phyloP scores from a whole-genome alignment of 2,329 filamentous ascomycete species.

The Claviceps capensis region DNA sequence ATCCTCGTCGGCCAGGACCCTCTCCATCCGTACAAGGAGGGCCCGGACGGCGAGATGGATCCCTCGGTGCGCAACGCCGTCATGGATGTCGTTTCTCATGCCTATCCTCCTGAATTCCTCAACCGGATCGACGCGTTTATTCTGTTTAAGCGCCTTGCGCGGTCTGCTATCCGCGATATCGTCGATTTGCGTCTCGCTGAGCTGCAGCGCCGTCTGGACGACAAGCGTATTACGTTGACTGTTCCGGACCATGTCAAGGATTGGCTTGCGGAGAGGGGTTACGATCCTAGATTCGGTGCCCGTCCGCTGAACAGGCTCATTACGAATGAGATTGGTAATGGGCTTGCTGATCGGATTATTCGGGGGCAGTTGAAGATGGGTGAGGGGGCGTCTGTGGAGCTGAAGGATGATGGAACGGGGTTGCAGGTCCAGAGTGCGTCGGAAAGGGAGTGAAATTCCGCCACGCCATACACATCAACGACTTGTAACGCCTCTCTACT shows the following conservation, averaged over 20 bases:
- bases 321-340: constrained; percentile 76
- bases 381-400: constrained; percentile 54
- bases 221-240: constrained; percentile 65
- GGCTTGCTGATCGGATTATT: constrained; percentile 84
- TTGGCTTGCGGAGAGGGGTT: constrained; percentile 82
- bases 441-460: background rate
- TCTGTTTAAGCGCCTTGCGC: constrained; percentile 77
- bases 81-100: constrained; percentile 68
- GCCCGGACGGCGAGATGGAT: constrained; percentile 53
- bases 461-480: too few relatives aligned
- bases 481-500: too few relatives aligned
- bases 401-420: constrained; percentile 48
- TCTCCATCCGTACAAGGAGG: constrained; percentile 48
- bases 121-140: constrained; percentile 97
- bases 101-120: constrained; percentile 83
- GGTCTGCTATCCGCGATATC: constrained; percentile 70
- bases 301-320: constrained; percentile 85
- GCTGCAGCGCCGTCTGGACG: constrained; percentile 69
- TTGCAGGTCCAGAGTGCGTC: constrained; percentile 32
- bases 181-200: constrained; percentile 84
- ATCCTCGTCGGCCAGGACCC: constrained; percentile 70
- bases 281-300: constrained; percentile 84
- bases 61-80: constrained; percentile 63
- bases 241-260: constrained; percentile 60
- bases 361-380: constrained; percentile 66